A percentile compares a stretch with the other conserved stretches of the same genome.
Evolutionary conservation across 768 basidiomycete species (phyloP).

Genomic region (Kwoniella shandongensis): DNA sequence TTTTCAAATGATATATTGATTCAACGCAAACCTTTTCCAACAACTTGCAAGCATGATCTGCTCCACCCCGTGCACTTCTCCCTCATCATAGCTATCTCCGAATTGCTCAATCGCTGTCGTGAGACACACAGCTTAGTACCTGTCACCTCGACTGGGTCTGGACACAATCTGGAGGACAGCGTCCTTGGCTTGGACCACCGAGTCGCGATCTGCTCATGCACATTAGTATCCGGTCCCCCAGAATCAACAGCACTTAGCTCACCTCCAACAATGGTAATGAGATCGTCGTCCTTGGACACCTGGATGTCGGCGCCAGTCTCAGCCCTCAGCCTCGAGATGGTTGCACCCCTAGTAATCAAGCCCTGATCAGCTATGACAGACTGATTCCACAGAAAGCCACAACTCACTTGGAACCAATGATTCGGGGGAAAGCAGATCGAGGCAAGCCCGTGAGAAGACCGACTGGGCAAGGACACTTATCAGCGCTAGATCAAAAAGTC

Average conservation of each 20-base stretch:
- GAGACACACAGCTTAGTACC: conserved; percentile 24
- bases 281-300: conserved; percentile 81
- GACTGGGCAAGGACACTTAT: conserved; percentile 20
- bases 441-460: conserved; percentile 53
- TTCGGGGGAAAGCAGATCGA: conserved; percentile 82
- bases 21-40: too few species aligned
- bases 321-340: conserved; percentile 78
- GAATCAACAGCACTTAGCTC: conserved; percentile 43
- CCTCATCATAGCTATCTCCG: too few species aligned
- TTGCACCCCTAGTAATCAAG: conserved; percentile 59
- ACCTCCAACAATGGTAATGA: conserved; percentile 81
- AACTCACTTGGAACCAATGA: conserved; percentile 78
- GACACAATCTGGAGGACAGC: conserved; percentile 50
- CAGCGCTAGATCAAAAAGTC: neutral
- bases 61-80: too few species aligned
- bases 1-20: too few species aligned
- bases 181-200: conserved; percentile 51
- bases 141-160: conserved; percentile 32
- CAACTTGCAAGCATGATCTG: too few species aligned
- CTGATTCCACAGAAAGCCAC: neutral
- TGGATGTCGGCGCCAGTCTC: conserved; percentile 92
- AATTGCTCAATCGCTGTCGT: too few species aligned
- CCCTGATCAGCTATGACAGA: conserved; percentile 3
- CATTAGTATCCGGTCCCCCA: neutral
- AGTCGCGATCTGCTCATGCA: conserved; percentile 39